Evolutionary conservation across 345 rosid genomes (phyloP).

Genomic region (Firmiana major): DNA sequence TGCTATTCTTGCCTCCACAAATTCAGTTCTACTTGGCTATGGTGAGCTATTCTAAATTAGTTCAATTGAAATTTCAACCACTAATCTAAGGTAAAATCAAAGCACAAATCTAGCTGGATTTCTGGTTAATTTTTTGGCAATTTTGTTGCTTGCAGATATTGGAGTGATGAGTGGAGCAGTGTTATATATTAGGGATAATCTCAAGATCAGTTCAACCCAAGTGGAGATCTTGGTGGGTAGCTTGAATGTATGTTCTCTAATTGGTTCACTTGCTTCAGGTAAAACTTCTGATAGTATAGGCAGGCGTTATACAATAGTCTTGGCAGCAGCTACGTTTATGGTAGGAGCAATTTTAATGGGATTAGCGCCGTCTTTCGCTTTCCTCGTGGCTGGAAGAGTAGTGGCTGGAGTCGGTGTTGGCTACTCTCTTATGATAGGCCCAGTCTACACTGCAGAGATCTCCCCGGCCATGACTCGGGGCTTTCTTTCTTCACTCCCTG

Average conservation of each 20-base stretch:
- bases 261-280: conserved; percentile 51
- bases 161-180: conserved; percentile 71
- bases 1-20: conserved; percentile 56
- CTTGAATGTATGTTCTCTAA: conserved; percentile 46
- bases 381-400: conserved; percentile 52
- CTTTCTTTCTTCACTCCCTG: conserved; percentile 53
- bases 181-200: conserved; percentile 41
- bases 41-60: conserved; percentile 29
- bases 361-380: conserved; percentile 38
- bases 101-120: neutral
- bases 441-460: conserved; percentile 48
- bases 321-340: conserved; percentile 50
- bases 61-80: neutral
- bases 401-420: conserved; percentile 60
- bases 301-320: conserved; percentile 47
- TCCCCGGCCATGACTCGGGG: conserved; percentile 51
- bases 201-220: conserved; percentile 41
- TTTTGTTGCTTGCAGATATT: conserved; percentile 32
- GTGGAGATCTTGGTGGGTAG: conserved; percentile 54
- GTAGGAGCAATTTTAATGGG: conserved; percentile 55
- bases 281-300: conserved; percentile 60
- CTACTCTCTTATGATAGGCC: conserved; percentile 62
- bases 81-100: neutral
- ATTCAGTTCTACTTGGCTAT: conserved; percentile 54
- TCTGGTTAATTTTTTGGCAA: neutral